phyloP scores from a whole-genome alignment of 1,284 basidiomycete species.

The Gastroboletus turbinatus region DNA sequence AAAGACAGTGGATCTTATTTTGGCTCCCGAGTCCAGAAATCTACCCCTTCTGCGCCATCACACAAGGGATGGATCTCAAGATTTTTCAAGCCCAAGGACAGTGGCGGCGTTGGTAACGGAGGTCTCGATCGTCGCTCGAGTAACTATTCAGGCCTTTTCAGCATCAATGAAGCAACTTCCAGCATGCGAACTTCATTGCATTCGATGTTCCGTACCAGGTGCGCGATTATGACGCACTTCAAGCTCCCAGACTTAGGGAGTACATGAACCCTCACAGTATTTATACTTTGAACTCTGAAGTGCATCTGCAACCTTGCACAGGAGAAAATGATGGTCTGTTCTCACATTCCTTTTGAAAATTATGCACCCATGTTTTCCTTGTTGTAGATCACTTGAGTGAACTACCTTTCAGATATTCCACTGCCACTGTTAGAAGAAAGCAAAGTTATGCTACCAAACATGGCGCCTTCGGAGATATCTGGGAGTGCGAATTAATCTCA shows the following conservation, averaged over 20 bases:
- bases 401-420: conserved; percentile 8
- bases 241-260: conserved; percentile 2
- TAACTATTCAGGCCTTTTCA: not conserved
- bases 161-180: too few species aligned
- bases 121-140: not conserved
- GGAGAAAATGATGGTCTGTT: conserved; percentile 18
- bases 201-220: conserved; percentile 18
- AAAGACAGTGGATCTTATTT: conserved; percentile 16
- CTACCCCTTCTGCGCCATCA: not conserved
- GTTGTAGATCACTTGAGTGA: conserved; percentile 13
- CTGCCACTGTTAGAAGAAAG: conserved; percentile 13
- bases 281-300: conserved; percentile 15
- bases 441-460: conserved; percentile 3
- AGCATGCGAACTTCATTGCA: not conserved
- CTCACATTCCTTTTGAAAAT: not conserved
- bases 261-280: conserved; percentile 12
- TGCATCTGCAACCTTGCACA: not conserved
- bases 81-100: not conserved
- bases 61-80: not conserved
- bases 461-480: conserved; percentile 29
- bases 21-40: conserved; percentile 8
- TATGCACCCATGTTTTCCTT: not conserved
- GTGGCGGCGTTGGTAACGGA: not conserved
- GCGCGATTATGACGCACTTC: not conserved
- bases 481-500: conserved; percentile 26